Conservation (phyloP, 176 grass and related monocot species). For the Oryza rufipogon region DNA sequence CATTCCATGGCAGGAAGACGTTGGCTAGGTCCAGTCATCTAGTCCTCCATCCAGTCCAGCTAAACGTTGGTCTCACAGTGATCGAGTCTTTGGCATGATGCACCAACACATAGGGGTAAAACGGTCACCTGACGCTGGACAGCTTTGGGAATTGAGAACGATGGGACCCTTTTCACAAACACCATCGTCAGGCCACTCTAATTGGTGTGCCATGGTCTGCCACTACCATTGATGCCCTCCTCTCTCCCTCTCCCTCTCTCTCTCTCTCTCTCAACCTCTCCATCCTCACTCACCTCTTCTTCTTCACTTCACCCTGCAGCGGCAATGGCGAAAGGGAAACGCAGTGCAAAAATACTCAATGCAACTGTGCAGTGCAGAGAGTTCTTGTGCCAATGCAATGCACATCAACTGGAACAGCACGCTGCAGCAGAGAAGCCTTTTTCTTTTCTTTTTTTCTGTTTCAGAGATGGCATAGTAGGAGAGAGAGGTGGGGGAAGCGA, state of each 20-base stretch:
- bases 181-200: slow-evolving; percentile 51
- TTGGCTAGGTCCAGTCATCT: background rate
- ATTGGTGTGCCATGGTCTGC: slow-evolving; percentile 60
- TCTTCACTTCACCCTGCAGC: background rate
- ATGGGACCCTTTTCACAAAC: slow-evolving; percentile 40
- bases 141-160: slow-evolving; percentile 48
- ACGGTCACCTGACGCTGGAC: slow-evolving; percentile 35
- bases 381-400: background rate
- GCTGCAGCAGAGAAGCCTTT: background rate
- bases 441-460: background rate
- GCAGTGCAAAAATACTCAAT: background rate
- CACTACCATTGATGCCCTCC: slow-evolving; percentile 41
- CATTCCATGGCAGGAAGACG: slow-evolving; percentile 18
- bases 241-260: too few species aligned
- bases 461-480: background rate
- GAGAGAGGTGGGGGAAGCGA: background rate
- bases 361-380: background rate
- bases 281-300: background rate
- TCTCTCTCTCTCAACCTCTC: too few species aligned
- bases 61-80: background rate
- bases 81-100: background rate
- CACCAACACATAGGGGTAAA: slow-evolving; percentile 12
- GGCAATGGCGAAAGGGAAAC: background rate
- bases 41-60: background rate
- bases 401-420: background rate